These are phyloP conservation scores for Leishmania turanica DNA, from an alignment of 208 protist species.

Conservation along the genomic window DNA sequence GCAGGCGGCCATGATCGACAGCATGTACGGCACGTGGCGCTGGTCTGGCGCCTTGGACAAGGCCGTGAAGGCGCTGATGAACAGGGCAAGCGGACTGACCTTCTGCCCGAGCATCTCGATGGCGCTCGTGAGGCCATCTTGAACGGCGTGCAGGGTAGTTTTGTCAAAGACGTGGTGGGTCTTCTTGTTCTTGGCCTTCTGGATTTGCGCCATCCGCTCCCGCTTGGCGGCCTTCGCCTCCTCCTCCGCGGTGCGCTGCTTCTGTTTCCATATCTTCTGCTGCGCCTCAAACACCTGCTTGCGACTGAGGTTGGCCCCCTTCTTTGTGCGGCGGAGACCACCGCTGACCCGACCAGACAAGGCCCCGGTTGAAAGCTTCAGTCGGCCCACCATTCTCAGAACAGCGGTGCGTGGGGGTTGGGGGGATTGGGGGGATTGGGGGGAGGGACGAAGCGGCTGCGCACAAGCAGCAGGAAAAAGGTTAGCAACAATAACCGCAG, in stretches of 20 bases:
- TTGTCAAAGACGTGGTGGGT: slow-evolving; percentile 76
- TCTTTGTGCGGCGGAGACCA: slow-evolving; percentile 35
- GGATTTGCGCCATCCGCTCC: slow-evolving; percentile 44
- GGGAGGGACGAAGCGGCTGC: not conserved
- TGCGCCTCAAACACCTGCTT: slow-evolving; percentile 72
- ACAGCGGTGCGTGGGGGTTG: not conserved
- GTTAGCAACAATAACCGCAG: not conserved
- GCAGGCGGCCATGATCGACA: slow-evolving; percentile 78
- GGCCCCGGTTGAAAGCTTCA: not conserved
- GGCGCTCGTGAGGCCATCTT: slow-evolving; percentile 72
- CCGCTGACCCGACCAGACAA: not conserved
- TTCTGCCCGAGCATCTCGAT: slow-evolving; percentile 66
- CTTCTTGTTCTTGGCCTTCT: slow-evolving; percentile 77
- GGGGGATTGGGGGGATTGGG: too few relatives aligned
- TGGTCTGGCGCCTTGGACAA: slow-evolving; percentile 64
- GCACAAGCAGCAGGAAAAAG: not conserved
- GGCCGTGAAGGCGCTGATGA: slow-evolving; percentile 79
- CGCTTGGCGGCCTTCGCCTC: slow-evolving; percentile 50
- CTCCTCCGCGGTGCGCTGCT: slow-evolving; percentile 51
- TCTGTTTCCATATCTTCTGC: slow-evolving; percentile 53
- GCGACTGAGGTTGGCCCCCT: slow-evolving; percentile 74
- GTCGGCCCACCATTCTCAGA: not conserved
- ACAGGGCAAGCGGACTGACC: slow-evolving; percentile 76
- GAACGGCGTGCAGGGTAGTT: slow-evolving; percentile 57
- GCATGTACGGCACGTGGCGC: slow-evolving; percentile 80